Percentiles rank a stretch among this genome's conserved stretches.
Evolutionary conservation across 768 basidiomycete genomes (phyloP).

Genomic region (Sporobolomyces roseus): DNA sequence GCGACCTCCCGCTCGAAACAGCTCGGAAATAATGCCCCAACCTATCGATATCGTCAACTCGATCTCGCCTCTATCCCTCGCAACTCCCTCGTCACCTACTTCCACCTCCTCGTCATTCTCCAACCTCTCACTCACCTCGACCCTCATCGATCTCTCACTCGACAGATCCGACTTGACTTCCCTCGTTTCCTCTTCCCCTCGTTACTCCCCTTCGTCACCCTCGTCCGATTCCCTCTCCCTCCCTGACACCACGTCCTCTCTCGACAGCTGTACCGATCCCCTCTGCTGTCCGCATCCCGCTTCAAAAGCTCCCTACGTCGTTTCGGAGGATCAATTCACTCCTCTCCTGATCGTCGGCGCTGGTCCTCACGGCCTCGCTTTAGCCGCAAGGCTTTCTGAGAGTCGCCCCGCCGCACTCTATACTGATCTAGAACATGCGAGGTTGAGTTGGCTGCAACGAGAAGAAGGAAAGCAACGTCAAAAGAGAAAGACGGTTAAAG

Average conservation of each 20-base stretch:
- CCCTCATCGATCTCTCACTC: not conserved
- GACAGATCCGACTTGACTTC: too few relatives aligned
- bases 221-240: too few relatives aligned
- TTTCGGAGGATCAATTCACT: not conserved
- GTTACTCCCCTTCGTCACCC: too few relatives aligned
- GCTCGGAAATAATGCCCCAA: not conserved
- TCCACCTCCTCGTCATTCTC: slow-evolving; percentile 9
- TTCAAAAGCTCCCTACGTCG: not conserved
- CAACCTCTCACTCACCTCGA: slow-evolving; percentile 17
- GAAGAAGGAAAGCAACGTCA: not conserved
- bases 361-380: slow-evolving; percentile 44
- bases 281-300: not conserved
- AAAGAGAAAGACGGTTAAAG: slow-evolving; percentile 28
- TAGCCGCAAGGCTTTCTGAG: slow-evolving; percentile 41
- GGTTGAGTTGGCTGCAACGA: slow-evolving; percentile 42
- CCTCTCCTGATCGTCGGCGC: slow-evolving; percentile 44
- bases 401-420: slow-evolving; percentile 42
- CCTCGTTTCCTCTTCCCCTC: too few relatives aligned
- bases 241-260: not conserved
- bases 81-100: not conserved
- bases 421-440: slow-evolving; percentile 45
- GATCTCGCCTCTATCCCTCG: too few relatives aligned
- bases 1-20: too few relatives aligned
- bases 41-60: not conserved
- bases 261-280: slow-evolving; percentile 9